Evolutionary conservation across 1,284 basidiomycete genomes (phyloP), one percentile per base, ranked within the genome.

Genomic region (Sporisorium reilianum): DNA sequence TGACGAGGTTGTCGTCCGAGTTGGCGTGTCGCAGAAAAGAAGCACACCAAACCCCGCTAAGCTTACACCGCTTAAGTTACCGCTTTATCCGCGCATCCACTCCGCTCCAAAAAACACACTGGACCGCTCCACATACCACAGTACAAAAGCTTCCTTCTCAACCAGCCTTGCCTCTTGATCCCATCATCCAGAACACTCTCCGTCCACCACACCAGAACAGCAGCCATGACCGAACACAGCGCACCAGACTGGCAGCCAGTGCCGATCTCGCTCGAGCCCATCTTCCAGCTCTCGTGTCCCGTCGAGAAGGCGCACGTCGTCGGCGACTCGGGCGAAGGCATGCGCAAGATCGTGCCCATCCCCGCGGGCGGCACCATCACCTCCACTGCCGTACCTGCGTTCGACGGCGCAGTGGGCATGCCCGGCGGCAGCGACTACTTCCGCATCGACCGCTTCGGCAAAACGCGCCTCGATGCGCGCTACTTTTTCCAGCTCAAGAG

Each of bases 321-420:
- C 7, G 70, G 70, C 14, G 61, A 68, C 23, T 64, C 54, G 0
- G 65, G 70, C 20, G 65, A 73, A 50, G 65, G 70, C 5, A 1
- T 68, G 8, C 64, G 70, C 44, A 67, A 68, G 32, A 64, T 73
- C 38, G 70, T 68, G 5, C 65, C 70, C 32, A 72, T 72, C 56
- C 25, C 49, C 7, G 23, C 55, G 7, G 53, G 59, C 12, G 69
- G 69, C 10, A 28, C 8, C 25, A 66, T 72, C 22, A 40, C 42
- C 11, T 66, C 63, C 16, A 10, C 34, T 22, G n/a, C 36, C 9
- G 41, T 60, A 25, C 65, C 65, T 8, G 61, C 64, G 0, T 36
- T 73, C 42, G 65, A 64, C 32, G 70, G 65, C 1, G 70, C 64
- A 0, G 16, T 54, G 1, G 58, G 55, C 7, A 56, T 58, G 45